phyloP scores from a whole-genome alignment of 2,329 filamentous ascomycete genomes.

The Trichoderma hamatum region DNA sequence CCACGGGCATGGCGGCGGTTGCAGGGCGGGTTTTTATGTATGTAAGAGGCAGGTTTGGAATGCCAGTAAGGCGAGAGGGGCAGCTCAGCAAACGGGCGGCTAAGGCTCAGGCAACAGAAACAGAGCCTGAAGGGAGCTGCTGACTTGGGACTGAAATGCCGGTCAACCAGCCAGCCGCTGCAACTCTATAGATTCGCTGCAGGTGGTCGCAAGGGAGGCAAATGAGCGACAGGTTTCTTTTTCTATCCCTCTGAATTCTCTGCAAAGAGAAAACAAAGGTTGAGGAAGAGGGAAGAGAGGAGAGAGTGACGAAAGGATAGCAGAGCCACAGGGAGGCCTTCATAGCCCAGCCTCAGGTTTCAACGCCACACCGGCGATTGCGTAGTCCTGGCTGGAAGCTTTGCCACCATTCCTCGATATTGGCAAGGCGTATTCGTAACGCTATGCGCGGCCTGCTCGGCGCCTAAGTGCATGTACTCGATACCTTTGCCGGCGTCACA shows the following conservation, averaged over 20 bases:
- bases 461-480: conserved; percentile 2
- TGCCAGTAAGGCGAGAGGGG: conserved; percentile 14
- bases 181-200: conserved; percentile 8
- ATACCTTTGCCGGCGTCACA: conserved; percentile 9
- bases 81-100: conserved; percentile 14
- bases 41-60: neutral
- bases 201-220: neutral
- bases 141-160: conserved; percentile 7
- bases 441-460: conserved; percentile 12
- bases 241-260: neutral
- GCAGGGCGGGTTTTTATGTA: conserved; percentile 15
- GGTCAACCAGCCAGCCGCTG: conserved; percentile 1
- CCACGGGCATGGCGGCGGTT: conserved; percentile 50
- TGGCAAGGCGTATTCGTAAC: conserved; percentile 16
- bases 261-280: neutral
- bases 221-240: neutral
- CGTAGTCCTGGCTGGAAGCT: conserved; percentile 27
- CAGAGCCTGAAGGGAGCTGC: conserved; percentile 15
- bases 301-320: neutral
- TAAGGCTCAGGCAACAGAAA: conserved; percentile 14
- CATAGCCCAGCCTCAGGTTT: neutral
- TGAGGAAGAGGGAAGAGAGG: neutral
- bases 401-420: conserved; percentile 27
- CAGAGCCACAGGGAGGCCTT: neutral
- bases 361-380: conserved; percentile 21